phyloP scores from a whole-genome alignment of 2,329 filamentous ascomycete species.

The Beauveria varroae region DNA sequence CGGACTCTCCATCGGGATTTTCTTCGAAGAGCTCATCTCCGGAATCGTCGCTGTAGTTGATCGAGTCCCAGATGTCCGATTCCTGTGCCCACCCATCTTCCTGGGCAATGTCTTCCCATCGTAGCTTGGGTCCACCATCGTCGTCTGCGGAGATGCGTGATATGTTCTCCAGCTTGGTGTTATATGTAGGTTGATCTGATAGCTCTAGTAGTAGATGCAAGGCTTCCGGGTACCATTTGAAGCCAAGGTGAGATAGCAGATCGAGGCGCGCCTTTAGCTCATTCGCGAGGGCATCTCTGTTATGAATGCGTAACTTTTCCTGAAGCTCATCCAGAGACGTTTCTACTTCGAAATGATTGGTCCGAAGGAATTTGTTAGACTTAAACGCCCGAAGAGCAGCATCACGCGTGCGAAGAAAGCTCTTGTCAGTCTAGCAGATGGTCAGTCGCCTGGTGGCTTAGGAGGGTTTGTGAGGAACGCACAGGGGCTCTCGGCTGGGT shows the following conservation, averaged over 20 bases:
- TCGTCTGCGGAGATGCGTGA: conserved; percentile 39
- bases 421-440: conserved; percentile 21
- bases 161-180: conserved; percentile 59
- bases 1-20: conserved; percentile 30
- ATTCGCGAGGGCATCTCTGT: conserved; percentile 72
- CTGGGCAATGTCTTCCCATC: conserved; percentile 71
- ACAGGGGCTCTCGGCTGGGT: conserved; percentile 40
- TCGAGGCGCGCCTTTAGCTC: conserved; percentile 53
- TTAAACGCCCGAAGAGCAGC: conserved; percentile 43
- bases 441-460: conserved; percentile 7
- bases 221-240: conserved; percentile 70
- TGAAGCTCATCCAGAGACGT: conserved; percentile 63
- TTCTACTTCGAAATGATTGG: conserved; percentile 68
- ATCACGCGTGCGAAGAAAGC: conserved; percentile 40
- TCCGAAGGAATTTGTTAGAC: conserved; percentile 52
- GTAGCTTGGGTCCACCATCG: conserved; percentile 44
- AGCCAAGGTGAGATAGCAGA: conserved; percentile 44
- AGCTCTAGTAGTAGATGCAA: conserved; percentile 72
- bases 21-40: conserved; percentile 37
- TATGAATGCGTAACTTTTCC: conserved; percentile 77
- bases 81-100: conserved; percentile 68
- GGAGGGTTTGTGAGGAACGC: conserved; percentile 5
- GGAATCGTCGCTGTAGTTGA: conserved; percentile 61
- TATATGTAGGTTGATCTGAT: conserved; percentile 69
- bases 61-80: conserved; percentile 60